Percentiles rank a stretch among this genome's conserved stretches.
Evolutionary conservation across 2,329 filamentous ascomycete species (phyloP).

Genomic region (Pseudopyricularia javanii): DNA sequence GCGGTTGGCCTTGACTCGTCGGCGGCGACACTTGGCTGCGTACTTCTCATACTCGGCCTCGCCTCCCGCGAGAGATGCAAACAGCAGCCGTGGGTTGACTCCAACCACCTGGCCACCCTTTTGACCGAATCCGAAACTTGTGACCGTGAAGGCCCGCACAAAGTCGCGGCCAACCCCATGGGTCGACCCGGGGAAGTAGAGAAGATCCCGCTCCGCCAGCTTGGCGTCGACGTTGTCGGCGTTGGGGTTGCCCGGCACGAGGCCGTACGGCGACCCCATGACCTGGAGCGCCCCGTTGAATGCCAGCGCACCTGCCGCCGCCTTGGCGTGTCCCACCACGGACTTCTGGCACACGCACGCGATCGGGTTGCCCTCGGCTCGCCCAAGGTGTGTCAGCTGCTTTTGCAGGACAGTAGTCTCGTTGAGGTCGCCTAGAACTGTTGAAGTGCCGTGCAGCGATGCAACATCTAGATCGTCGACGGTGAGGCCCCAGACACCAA

Average conservation of each 20-base stretch:
- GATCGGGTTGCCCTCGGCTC: constrained; percentile 18
- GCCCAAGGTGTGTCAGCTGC: constrained; percentile 21
- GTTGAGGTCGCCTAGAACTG: constrained; percentile 24
- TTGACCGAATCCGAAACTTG: constrained; percentile 31
- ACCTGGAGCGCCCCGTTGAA: constrained; percentile 25
- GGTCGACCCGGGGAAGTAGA: constrained; percentile 16
- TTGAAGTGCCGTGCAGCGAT: constrained; percentile 61
- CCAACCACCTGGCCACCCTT: constrained; percentile 25
- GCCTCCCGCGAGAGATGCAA: constrained; percentile 12
- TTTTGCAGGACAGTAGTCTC: constrained; percentile 20
- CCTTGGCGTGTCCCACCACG: constrained; percentile 24
- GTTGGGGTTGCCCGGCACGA: constrained; percentile 22
- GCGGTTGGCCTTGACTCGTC: background rate
- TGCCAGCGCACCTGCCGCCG: constrained; percentile 19
- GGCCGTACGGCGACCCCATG: constrained; percentile 11
- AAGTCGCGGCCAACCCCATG: background rate
- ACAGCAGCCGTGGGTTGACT: constrained; percentile 21
- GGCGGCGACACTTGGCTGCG: background rate
- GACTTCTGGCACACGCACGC: constrained; percentile 22
- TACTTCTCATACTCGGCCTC: constrained; percentile 5
- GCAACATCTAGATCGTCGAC: constrained; percentile 91
- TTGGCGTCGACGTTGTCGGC: constrained; percentile 20
- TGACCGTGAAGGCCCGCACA: constrained; percentile 23
- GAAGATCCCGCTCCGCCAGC: constrained; percentile 16
- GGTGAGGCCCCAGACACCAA: constrained; percentile 95